Conservation (phyloP, 1,284 basidiomycete genomes). For the Leccinum solheimii region DNA sequence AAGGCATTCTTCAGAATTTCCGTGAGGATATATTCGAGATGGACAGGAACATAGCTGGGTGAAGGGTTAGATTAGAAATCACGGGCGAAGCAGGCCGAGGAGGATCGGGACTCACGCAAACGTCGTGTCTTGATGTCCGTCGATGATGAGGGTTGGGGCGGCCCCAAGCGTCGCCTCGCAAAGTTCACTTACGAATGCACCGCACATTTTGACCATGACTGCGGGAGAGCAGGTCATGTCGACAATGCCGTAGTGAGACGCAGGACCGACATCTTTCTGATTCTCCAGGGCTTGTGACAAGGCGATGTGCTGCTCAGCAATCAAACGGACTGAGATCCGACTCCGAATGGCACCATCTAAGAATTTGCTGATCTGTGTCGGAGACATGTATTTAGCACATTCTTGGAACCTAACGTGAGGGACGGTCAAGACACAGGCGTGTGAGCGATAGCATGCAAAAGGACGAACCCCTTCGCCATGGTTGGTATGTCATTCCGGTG, state of each 20-base stretch:
- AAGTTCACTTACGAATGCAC: constrained; percentile 78
- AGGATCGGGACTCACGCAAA: constrained; percentile 62
- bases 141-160: constrained; percentile 64
- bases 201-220: constrained; percentile 73
- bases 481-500: constrained; percentile 89
- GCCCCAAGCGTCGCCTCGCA: constrained; percentile 86
- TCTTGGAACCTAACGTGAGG: constrained; percentile 72
- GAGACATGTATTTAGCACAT: constrained; percentile 80
- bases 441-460: background rate
- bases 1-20: constrained; percentile 90
- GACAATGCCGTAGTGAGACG: constrained; percentile 62
- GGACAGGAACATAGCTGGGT: constrained; percentile 80
- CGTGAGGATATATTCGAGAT: constrained; percentile 86
- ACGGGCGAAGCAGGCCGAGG: background rate
- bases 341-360: constrained; percentile 84
- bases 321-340: constrained; percentile 84
- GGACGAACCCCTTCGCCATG: constrained; percentile 79
- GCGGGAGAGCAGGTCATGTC: constrained; percentile 68
- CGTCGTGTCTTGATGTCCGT: constrained; percentile 68
- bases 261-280: constrained; percentile 33
- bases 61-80: constrained; percentile 15
- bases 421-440: constrained; percentile 2
- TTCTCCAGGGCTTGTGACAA: constrained; percentile 63
- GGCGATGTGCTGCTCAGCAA: constrained; percentile 91
- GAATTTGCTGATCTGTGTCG: constrained; percentile 74